Evolutionary conservation across 768 basidiomycete genomes (phyloP), one percentile per base, ranked within the genome.

Genomic region (Mrakia gelida): DNA sequence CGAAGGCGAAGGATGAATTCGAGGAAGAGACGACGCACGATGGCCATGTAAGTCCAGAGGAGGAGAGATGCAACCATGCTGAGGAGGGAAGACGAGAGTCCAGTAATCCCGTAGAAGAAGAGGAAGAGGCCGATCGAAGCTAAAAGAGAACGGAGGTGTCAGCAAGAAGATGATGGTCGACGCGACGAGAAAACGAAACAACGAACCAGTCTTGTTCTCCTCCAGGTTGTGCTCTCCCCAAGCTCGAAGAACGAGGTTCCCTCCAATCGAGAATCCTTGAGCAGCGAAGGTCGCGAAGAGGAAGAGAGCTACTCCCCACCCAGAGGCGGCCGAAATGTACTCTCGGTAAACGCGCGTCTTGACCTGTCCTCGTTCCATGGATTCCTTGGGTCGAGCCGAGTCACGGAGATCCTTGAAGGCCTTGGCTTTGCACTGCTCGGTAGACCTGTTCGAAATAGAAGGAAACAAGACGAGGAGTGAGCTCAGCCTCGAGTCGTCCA

Each of bases 201-300:
- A 21, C 52, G 23, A 38, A 28, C 72, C 72, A 1, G 85, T 83
- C 74, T 91, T 92, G 63, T 83, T 83, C 15, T 91, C 91, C 1
- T 87, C 86, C 6, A 87, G 86, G 80, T 95, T 95, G 78, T 90
- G 88, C 82, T 94, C 91, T 10, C 91, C 90, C 94, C 93, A 96
- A 71, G 87, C 86, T 59, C 92, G 88, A 26, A 96, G 85, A 63
- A 91, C 89, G 28, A 80, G 52, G 63, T 80, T 80, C 13, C 75
- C 72, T n/a, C 62, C 88, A 41, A 95, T 89, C 0, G 88, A 87
- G 18, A 88, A 82, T 5, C 86, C 87, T 83, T 95, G 94, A 75
- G 89, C 84, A 28, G 85, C 56, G 1, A 89, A 72, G 6, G 88
- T 89, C 9, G 87, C 85, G 30, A 91, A 71, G 15, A 94, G 79